These are phyloP conservation scores for Pezicula carpinea DNA, from an alignment of 2,329 filamentous ascomycete species.

Conservation along the genomic window DNA sequence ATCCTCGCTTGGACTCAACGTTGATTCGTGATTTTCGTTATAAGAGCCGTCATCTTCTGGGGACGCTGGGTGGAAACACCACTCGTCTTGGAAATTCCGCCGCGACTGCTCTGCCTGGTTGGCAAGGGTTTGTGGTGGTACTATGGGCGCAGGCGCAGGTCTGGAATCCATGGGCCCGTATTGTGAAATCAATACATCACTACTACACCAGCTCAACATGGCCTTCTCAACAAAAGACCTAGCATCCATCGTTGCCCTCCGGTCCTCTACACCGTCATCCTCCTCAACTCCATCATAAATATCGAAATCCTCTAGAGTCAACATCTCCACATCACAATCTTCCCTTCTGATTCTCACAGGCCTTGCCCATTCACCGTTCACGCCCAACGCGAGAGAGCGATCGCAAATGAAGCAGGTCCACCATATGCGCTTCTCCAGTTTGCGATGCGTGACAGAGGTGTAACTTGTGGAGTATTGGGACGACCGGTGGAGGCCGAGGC, in stretches of 20 bases:
- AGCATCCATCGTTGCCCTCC: constrained; percentile 3
- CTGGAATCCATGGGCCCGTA: too few relatives aligned
- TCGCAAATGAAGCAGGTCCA: constrained; percentile 95
- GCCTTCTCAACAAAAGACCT: constrained; percentile 7
- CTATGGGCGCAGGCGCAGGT: background rate
- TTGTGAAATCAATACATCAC: background rate
- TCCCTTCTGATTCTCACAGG: constrained; percentile 4
- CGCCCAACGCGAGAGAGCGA: constrained; percentile 68
- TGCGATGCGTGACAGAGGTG: constrained; percentile 66
- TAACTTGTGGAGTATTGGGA: constrained; percentile 55
- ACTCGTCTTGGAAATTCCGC: background rate
- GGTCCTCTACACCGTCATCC: constrained; percentile 2
- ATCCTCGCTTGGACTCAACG: background rate
- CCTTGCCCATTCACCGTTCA: background rate
- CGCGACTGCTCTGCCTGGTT: background rate
- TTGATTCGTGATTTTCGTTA: background rate
- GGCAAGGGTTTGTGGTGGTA: background rate
- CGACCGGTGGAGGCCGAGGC: constrained; percentile 49
- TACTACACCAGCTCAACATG: constrained; percentile 11
- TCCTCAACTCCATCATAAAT: constrained; percentile 4
- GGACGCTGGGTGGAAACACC: background rate
- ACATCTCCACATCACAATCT: constrained; percentile 8
- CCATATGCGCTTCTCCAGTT: constrained; percentile 89
- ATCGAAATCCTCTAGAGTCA: constrained; percentile 11
- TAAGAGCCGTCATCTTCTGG: background rate